A percentile compares a stretch with the other conserved stretches of the same genome.
phyloP scores from a whole-genome alignment of 2,329 filamentous ascomycete species.

The Colletotrichum tanaceti region DNA sequence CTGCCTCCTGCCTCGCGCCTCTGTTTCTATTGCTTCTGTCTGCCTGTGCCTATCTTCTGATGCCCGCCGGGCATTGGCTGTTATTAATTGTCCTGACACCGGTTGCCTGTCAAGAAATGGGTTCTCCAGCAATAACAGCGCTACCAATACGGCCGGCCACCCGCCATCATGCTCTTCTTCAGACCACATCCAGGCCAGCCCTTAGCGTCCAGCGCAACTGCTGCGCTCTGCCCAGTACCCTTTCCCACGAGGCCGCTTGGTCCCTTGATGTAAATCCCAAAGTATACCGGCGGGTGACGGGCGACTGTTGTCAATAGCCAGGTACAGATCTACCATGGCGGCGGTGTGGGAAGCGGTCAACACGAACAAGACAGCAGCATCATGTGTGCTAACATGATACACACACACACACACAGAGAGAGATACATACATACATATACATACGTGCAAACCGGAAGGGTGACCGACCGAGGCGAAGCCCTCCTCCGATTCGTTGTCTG shows the following conservation, averaged over 20 bases:
- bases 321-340: conserved; percentile 25
- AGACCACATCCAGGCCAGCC: neutral
- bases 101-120: neutral
- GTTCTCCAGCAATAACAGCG: neutral
- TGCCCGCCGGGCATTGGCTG: neutral
- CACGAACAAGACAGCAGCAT: neutral
- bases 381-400: conserved; percentile 33
- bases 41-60: too few species aligned
- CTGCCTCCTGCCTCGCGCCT: too few species aligned
- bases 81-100: neutral
- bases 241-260: neutral
- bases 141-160: neutral
- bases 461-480: conserved; percentile 21
- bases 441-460: neutral
- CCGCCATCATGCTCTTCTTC: neutral
- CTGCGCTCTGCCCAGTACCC: neutral
- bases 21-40: too few species aligned
- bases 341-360: conserved; percentile 37
- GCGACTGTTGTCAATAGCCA: conserved; percentile 20
- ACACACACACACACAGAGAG: too few species aligned
- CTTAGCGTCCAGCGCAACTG: neutral
- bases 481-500: conserved; percentile 15
- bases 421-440: neutral
- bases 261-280: neutral
- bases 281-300: neutral